Evolutionary conservation across 768 basidiomycete species (phyloP).

Genomic region (Lepiota venenata): DNA sequence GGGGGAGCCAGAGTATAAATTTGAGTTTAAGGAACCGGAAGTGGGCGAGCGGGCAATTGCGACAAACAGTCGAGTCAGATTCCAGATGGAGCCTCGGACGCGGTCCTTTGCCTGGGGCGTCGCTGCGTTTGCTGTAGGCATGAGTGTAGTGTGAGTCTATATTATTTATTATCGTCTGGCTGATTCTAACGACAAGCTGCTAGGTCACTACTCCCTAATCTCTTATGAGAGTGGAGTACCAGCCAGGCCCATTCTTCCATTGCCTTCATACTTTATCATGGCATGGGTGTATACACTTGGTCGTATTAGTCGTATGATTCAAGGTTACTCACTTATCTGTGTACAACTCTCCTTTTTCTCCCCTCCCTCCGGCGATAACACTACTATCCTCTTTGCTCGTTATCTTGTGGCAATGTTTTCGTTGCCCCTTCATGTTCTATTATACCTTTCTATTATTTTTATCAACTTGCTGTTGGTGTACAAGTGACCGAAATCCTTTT

Average conservation of each 20-base stretch:
- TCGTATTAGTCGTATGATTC: not conserved
- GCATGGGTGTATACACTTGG: conserved; percentile 1
- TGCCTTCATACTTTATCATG: conserved; percentile 4
- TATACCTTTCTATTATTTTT: conserved; percentile 9
- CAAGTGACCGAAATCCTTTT: not conserved
- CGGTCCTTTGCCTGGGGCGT: conserved; percentile 84
- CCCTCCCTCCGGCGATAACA: conserved; percentile 16
- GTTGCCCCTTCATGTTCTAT: conserved; percentile 4
- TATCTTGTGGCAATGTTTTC: not conserved
- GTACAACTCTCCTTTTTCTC: conserved; percentile 17
- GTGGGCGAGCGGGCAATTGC: conserved; percentile 46
- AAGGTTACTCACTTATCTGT: not conserved
- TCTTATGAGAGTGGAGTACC: conserved; percentile 39
- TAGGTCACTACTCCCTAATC: conserved; percentile 59
- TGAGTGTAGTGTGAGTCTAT: conserved; percentile 73
- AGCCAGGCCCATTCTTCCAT: conserved; percentile 14
- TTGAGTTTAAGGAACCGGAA: conserved; percentile 72
- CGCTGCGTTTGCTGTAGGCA: conserved; percentile 78
- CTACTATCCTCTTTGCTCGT: conserved; percentile 8
- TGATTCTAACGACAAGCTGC: conserved; percentile 8
- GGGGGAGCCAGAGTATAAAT: conserved; percentile 45
- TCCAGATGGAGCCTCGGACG: conserved; percentile 58
- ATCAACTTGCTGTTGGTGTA: conserved; percentile 10
- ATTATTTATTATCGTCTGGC: not conserved
- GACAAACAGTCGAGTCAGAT: conserved; percentile 62